Evolutionary conservation across 768 basidiomycete species (phyloP), one percentile per base, ranked within the genome.

Genomic region (Scleroderma bovista): DNA sequence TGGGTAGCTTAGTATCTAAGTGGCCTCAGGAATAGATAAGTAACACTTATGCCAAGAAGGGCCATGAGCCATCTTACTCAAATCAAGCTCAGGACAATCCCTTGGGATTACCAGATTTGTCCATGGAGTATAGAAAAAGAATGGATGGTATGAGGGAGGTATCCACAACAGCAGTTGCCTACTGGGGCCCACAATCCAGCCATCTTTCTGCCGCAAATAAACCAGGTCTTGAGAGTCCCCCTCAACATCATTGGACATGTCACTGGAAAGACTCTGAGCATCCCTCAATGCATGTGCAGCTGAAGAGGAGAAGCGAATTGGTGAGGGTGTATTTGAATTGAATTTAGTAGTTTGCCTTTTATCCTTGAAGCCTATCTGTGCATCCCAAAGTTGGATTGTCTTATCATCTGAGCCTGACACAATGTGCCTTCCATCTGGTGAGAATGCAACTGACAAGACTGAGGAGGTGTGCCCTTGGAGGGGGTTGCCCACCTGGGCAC

Each of bases 401-500:
- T 13, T 9, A 23, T 49, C 51, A 1, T n/a, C 3, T 1, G 26
- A 20, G 26, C 47, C 48, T 31, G 50, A 47, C 6, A 34, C 50
- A 23, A 51, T 36, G 12, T 24, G 19, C 26, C 23, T 51, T 3
- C 51, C 51, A 33, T 50, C 51, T 15, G 33, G 40, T 19, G 51
- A 52, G 48, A 50, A 38, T 12, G 51, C 50, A 29, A 50, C 51
- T 22, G 49, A 51, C 17, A 19, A 17, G 9, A 53, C 42, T 9
- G 13, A 16, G 12, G 2, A 19, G n/a, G 24, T 16, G 24, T 53
- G 50, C 9, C 48, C 40, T 3, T 48, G 15, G 42, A 23, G 19
- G 24, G 22, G 20, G 9, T n/a, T 29, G 4, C 22, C 39, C 19
- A 40, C 3, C 20, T 40, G 39, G 4, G 15, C 20, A 23, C 39